A percentile compares a stretch with the other conserved stretches of the same genome.
Conservation (phyloP, 345 rosid genomes). For the Capsella bursapastoris region DNA sequence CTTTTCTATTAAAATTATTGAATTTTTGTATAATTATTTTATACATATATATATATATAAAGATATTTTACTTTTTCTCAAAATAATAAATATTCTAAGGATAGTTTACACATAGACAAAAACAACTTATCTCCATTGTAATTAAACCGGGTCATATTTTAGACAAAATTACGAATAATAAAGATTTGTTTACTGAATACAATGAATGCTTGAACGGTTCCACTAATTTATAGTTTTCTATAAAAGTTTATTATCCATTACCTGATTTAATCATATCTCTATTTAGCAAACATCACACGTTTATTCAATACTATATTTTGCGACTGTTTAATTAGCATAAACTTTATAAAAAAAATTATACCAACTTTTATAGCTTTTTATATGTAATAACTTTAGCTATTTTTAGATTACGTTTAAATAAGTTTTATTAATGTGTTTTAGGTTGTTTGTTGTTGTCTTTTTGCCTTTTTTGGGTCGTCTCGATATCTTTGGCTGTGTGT, state of each 20-base stretch:
- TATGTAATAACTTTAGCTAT: not conserved
- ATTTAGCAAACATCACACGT: conserved; percentile 33
- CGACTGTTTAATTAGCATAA: not conserved
- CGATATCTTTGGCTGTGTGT: conserved; percentile 31
- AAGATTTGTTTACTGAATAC: conserved; percentile 14
- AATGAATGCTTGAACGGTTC: conserved; percentile 28
- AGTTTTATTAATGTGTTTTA: not conserved
- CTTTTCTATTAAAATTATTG: too few relatives aligned
- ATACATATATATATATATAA: too few relatives aligned
- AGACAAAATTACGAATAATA: conserved; percentile 8
- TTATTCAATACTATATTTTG: conserved; percentile 1
- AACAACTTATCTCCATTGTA: conserved; percentile 1
- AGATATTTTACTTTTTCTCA: not conserved
- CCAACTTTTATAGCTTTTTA: not conserved
- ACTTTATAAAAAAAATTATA: too few relatives aligned
- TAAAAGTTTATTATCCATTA: conserved; percentile 16
- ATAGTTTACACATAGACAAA: not conserved
- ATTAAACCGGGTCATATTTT: conserved; percentile 3
- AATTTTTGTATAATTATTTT: too few relatives aligned
- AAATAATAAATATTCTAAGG: not conserved
- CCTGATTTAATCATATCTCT: conserved; percentile 30
- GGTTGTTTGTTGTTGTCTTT: not conserved
- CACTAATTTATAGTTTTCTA: conserved; percentile 22
- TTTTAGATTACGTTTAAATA: not conserved
- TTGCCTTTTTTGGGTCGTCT: conserved; percentile 2